These are phyloP conservation scores for Rhytidhysteron rufulum DNA, from an alignment of 2,329 filamentous ascomycete species.

Conservation along the genomic window DNA sequence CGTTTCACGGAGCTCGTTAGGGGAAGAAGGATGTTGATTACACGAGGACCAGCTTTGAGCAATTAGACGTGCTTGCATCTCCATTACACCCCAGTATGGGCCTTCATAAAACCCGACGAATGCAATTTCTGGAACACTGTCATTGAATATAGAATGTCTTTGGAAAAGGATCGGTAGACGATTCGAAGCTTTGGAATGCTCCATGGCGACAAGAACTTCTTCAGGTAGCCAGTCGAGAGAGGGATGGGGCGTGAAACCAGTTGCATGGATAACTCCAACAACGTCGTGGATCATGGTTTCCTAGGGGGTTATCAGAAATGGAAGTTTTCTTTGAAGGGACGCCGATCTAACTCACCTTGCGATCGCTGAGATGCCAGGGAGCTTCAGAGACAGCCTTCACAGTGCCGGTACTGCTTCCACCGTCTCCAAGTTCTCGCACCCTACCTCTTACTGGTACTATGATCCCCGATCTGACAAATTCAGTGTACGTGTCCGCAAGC, in stretches of 20 bases:
- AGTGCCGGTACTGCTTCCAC: background rate
- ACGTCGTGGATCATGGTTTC: slow-evolving; percentile 48
- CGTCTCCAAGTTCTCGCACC: slow-evolving; percentile 18
- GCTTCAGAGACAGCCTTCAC: background rate
- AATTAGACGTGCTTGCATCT: slow-evolving; percentile 75
- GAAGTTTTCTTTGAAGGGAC: too few relatives aligned
- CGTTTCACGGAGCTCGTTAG: slow-evolving; percentile 3
- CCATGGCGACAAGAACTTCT: slow-evolving; percentile 53
- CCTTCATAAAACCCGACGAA: slow-evolving; percentile 83
- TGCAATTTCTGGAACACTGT: slow-evolving; percentile 60
- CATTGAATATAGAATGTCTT: slow-evolving; percentile 63
- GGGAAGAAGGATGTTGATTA: background rate
- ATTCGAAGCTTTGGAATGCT: slow-evolving; percentile 40
- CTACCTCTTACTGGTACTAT: slow-evolving; percentile 39
- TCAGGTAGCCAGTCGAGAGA: slow-evolving; percentile 63
- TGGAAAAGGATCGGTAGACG: slow-evolving; percentile 54
- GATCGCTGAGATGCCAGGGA: slow-evolving; percentile 2
- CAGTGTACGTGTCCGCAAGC: slow-evolving; percentile 67
- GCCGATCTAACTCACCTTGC: background rate
- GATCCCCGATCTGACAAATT: slow-evolving; percentile 65
- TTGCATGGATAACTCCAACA: slow-evolving; percentile 68
- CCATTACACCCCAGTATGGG: slow-evolving; percentile 83
- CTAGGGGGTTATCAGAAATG: too few relatives aligned
- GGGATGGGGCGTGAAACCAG: slow-evolving; percentile 65
- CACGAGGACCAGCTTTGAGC: slow-evolving; percentile 54